phyloP scores from a whole-genome alignment of 2,329 filamentous ascomycete species.

The Leptographium lundbergii region DNA sequence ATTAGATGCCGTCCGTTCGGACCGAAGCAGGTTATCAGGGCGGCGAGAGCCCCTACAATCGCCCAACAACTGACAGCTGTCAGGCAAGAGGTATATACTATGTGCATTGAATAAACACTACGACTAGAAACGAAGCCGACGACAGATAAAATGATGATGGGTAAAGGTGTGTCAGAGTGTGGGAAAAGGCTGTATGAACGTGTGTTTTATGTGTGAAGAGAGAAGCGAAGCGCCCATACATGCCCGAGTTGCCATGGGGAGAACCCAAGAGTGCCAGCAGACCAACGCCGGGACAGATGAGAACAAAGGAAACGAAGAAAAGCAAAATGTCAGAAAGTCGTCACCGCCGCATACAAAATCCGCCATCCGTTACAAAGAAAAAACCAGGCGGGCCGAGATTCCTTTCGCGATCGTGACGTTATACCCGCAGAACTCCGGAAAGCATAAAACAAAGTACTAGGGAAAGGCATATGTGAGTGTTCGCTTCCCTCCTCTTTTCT shows the following conservation, averaged over 20 bases:
- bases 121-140: neutral
- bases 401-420: neutral
- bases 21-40: too few species aligned
- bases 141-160: neutral
- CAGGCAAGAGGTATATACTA: neutral
- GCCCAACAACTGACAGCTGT: neutral
- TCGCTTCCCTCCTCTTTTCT: neutral
- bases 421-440: neutral
- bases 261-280: neutral
- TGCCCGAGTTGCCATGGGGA: neutral
- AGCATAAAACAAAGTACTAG: neutral
- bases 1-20: neutral
- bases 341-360: neutral
- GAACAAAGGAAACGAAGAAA: neutral
- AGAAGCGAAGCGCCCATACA: neutral
- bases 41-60: neutral
- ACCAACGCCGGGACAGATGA: neutral
- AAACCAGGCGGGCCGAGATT: neutral
- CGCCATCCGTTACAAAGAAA: neutral
- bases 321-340: neutral
- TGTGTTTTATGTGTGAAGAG: neutral
- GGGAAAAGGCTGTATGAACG: neutral
- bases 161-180: neutral
- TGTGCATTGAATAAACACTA: neutral
- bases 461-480: neutral